Conservation (phyloP, 1,284 basidiomycete species). For the Puccinia coronata region DNA sequence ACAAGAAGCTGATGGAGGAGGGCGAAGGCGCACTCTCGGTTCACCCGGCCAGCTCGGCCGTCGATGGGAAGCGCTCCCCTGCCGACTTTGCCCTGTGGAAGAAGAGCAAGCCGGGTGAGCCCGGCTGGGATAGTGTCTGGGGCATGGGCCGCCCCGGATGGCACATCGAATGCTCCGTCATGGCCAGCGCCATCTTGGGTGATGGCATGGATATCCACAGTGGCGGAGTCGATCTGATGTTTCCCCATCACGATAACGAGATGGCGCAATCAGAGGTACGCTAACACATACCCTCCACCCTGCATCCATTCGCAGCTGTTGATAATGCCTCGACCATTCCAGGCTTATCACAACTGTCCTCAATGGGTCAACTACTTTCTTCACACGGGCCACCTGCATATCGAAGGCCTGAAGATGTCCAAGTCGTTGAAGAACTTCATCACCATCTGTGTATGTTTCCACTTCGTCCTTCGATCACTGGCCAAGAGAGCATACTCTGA, state of each 20-base stretch:
- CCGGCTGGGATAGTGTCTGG: conserved; percentile 95
- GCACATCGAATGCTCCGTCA: conserved; percentile 99
- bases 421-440: conserved; percentile 99
- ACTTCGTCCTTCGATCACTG: conserved; percentile 31
- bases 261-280: conserved; percentile 90
- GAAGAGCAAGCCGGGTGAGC: conserved; percentile 94
- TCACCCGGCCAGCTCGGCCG: conserved; percentile 59
- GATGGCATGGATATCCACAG: conserved; percentile 96
- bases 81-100: conserved; percentile 98
- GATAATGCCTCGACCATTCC: conserved; percentile 7
- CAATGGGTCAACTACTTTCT: conserved; percentile 99
- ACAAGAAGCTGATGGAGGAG: conserved; percentile 83
- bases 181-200: conserved; percentile 91
- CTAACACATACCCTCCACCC: neutral
- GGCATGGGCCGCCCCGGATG: conserved; percentile 95
- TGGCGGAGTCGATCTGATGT: conserved; percentile 92
- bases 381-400: conserved; percentile 97
- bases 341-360: conserved; percentile 87
- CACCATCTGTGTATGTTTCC: conserved; percentile 80
- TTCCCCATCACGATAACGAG: conserved; percentile 99
- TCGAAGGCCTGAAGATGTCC: conserved; percentile 98
- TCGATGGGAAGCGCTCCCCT: conserved; percentile 66
- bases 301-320: neutral
- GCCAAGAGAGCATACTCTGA: neutral
- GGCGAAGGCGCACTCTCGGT: conserved; percentile 72